Conservation (phyloP, 108 stramenopile species). For the Hondaea fermentalgiana region DNA sequence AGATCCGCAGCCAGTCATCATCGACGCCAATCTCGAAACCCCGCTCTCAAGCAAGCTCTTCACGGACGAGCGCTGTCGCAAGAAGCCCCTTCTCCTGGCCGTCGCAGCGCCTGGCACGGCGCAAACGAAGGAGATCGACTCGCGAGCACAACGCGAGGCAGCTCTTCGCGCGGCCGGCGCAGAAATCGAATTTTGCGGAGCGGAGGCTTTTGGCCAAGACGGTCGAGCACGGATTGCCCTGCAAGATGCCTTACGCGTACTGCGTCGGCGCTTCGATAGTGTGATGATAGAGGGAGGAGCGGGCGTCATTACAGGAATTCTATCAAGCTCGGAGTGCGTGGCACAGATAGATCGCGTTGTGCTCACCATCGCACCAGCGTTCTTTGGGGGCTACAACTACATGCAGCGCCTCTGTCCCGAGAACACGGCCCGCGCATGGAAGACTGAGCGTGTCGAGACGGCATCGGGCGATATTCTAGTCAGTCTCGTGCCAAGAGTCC, state of each 20-base stretch:
- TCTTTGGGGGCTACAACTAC: not conserved
- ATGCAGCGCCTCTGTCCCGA: not conserved
- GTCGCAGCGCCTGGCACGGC: not conserved
- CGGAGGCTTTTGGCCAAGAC: not conserved
- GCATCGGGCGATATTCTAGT: not conserved
- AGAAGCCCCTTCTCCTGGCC: not conserved
- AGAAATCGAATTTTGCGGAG: not conserved
- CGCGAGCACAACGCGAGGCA: not conserved
- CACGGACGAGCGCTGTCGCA: not conserved
- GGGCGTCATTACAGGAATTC: not conserved
- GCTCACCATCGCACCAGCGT: slow-evolving; percentile 13
- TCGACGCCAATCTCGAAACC: not conserved
- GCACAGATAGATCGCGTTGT: not conserved
- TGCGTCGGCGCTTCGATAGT: not conserved
- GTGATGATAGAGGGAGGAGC: slow-evolving; percentile 6
- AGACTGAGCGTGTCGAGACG: not conserved
- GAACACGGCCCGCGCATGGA: not conserved
- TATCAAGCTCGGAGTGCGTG: not conserved
- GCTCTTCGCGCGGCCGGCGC: not conserved
- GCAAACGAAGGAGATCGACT: not conserved
- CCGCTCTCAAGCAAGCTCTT: not conserved
- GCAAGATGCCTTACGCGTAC: not conserved
- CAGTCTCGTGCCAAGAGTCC: not conserved
- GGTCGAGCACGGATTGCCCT: not conserved
- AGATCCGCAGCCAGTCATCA: not conserved